Percentiles rank a stretch among this genome's conserved stretches.
phyloP scores from a whole-genome alignment of 352 stramenopile species.

The Pelagophyceae sp. region DNA sequence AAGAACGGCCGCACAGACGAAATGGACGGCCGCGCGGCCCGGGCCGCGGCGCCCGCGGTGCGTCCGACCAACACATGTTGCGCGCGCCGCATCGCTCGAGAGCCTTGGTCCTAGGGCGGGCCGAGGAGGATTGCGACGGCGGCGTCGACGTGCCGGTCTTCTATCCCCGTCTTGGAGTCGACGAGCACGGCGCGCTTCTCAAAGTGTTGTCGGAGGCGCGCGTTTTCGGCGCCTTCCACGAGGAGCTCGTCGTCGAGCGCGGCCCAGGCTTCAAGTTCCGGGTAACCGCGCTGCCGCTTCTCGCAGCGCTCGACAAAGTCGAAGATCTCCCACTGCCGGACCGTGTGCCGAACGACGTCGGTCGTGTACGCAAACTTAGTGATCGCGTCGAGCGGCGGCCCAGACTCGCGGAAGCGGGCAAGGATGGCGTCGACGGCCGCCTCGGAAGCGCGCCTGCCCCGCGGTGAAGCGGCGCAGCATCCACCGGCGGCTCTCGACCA shows the following conservation, averaged over 20 bases:
- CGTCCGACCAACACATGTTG: no score
- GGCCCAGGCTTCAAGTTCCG: not conserved
- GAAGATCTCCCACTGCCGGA: constrained; percentile 13
- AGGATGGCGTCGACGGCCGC: not conserved
- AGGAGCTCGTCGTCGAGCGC: constrained; percentile 13
- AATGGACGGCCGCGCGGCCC: no score
- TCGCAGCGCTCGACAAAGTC: not conserved
- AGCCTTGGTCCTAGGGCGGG: no score
- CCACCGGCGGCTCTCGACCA: no score
- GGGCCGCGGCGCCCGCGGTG: no score
- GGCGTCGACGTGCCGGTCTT: not conserved
- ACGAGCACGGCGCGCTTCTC: not conserved
- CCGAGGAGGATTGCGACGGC: not conserved
- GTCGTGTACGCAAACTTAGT: not conserved
- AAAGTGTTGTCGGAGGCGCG: not conserved
- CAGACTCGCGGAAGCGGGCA: not conserved
- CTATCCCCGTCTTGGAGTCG: not conserved
- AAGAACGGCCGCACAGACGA: no score
- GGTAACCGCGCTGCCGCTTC: not conserved
- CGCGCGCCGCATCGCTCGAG: no score
- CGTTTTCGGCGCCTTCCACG: not conserved
- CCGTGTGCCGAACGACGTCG: not conserved
- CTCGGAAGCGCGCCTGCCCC: not conserved
- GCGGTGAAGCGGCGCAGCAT: no score
- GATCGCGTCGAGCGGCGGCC: not conserved